These are phyloP conservation scores for Diaporthe sp. DNA, from an alignment of 2,329 filamentous ascomycete species.

Conservation along the genomic window DNA sequence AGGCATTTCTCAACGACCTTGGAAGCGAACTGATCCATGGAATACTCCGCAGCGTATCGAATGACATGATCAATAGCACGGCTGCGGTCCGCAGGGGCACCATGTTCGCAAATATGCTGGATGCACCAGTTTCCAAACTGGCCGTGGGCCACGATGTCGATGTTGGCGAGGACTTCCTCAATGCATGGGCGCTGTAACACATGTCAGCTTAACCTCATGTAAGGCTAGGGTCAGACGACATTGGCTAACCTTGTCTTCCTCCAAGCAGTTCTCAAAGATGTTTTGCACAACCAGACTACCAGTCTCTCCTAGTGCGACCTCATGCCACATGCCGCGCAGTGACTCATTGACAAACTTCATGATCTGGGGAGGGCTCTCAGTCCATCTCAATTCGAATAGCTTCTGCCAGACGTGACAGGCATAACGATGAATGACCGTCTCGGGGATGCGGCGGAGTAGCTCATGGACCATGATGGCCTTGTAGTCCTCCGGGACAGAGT, in stretches of 20 bases:
- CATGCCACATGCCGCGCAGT: slow-evolving; percentile 97
- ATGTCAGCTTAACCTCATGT: slow-evolving; percentile 1
- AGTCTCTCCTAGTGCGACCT: slow-evolving; percentile 96
- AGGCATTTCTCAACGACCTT: slow-evolving; percentile 99
- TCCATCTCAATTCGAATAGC: slow-evolving; percentile 97
- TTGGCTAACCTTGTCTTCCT: slow-evolving; percentile 90
- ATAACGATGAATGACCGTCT: slow-evolving; percentile 98
- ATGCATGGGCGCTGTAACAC: slow-evolving; percentile 88
- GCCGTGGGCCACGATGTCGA: slow-evolving; percentile 95
- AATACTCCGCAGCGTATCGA: slow-evolving; percentile 93
- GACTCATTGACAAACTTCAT: slow-evolving; percentile 99
- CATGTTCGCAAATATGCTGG: slow-evolving; percentile 98
- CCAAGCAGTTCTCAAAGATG: slow-evolving; percentile 98
- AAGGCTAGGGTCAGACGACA: background rate
- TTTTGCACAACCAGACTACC: slow-evolving; percentile 99
- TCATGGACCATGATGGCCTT: slow-evolving; percentile 99
- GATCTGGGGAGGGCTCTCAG: slow-evolving; percentile 93
- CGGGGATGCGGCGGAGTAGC: slow-evolving; percentile 91
- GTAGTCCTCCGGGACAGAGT: slow-evolving; percentile 96
- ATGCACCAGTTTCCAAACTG: slow-evolving; percentile 99
- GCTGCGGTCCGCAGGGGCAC: slow-evolving; percentile 89
- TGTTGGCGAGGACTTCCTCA: slow-evolving; percentile 94
- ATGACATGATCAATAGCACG: slow-evolving; percentile 97
- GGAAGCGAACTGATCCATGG: slow-evolving; percentile 98
- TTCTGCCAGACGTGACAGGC: slow-evolving; percentile 99